phyloP scores from a whole-genome alignment of 2,329 filamentous ascomycete genomes.

The Calonectria honghensis region DNA sequence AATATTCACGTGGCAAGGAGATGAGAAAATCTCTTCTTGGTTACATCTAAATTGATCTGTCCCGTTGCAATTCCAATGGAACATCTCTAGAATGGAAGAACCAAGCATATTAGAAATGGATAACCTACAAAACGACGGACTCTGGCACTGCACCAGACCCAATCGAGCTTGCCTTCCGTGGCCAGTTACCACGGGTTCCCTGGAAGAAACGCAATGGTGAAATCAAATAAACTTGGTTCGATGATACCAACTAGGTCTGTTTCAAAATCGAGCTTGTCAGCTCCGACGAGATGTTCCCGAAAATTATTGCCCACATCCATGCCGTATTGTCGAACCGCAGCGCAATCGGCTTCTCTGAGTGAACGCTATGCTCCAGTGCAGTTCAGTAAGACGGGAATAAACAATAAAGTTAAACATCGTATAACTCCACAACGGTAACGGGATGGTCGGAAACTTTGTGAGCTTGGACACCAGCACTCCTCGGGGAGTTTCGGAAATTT shows the following conservation, averaged over 20 bases:
- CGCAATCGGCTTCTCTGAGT: background rate
- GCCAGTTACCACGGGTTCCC: background rate
- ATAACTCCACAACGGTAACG: background rate
- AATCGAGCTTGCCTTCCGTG: background rate
- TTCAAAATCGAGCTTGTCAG: background rate
- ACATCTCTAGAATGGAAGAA: background rate
- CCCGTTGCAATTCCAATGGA: background rate
- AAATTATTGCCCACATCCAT: background rate
- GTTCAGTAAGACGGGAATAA: background rate
- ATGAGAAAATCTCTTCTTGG: background rate
- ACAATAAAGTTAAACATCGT: background rate
- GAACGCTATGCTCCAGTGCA: too few species aligned
- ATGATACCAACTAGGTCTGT: background rate
- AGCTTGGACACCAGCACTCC: background rate
- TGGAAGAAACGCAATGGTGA: background rate
- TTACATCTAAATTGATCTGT: background rate
- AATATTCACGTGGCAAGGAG: background rate
- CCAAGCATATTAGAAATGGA: background rate
- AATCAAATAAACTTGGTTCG: background rate
- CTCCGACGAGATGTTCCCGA: background rate
- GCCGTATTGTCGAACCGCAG: background rate
- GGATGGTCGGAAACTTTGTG: background rate
- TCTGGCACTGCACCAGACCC: background rate
- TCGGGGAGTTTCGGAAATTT: background rate
- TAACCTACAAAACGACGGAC: background rate